Evolutionary conservation across 352 stramenopile genomes (phyloP), one percentile per base, ranked within the genome.

Genomic region (Halophytophthora batemanensis): DNA sequence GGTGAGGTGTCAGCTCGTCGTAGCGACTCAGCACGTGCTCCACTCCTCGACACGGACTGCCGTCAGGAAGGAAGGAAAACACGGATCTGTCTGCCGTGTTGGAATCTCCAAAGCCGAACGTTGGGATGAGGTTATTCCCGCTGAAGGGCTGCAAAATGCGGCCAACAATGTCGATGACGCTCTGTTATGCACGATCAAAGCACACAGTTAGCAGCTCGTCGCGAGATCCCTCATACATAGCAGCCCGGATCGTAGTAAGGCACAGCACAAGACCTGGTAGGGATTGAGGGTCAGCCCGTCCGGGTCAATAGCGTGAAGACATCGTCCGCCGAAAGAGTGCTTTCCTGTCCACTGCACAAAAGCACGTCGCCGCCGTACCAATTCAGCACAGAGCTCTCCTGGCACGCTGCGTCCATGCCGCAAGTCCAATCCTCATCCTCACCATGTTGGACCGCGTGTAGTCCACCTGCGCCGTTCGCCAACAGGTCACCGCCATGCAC

Each of bases 371-470:
- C 23, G 25, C 33, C 17, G 2, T 35, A 39, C 21, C 17, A 12
- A 3, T 18, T 56, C 13, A 40, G 43, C 14, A 38, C 18, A 11
- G 2, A 2, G 22, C 15, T 38, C 34, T 22, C 3, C 31, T 15
- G 1, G 22, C 38, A 12, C 6, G 6, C 42, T 47, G 45, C 21
- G 43, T 18, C 33, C 37, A 43, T 41, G 17, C 10, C 38, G 6
- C 8, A 37, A 38, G 19, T n/a, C n/a, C n/a, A n/a, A n/a, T n/a
- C n/a, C n/a, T n/a, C n/a, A n/a, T n/a, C 2, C 46, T 39, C 60
- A 86, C 78, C 59, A 63, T 79, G 49, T 93, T 93, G 49, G 73
- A 88, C 43, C 82, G 80, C 17, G 79, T 93, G 50, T 76, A 90
- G 67, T 93, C 79, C 39, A 90, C 72, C 77, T 87, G 40, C n/a